Base-by-base conservation (phyloP, 1,284 basidiomycete genomes). In the Amylostereum areolatum region DNA sequence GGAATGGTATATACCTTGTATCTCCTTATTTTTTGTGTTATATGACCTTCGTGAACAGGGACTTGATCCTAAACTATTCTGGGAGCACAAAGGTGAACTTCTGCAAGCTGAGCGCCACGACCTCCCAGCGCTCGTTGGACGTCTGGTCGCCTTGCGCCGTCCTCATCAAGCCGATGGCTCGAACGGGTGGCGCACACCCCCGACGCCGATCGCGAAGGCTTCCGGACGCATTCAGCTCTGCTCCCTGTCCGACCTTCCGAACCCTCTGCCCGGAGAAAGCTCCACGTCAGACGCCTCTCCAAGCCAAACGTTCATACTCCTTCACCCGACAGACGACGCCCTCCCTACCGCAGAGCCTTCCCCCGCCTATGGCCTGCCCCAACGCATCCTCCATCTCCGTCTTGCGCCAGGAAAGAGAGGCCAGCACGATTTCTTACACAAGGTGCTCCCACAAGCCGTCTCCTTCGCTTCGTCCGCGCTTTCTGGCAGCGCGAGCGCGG, bases 51-150 rank as follows among this genome's bases (percentile, higher is more conserved):
- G 32, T 6, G 29, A 34, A 2, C 57, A 85, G 77, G 89, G 89
- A 1, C 67, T 94, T 48, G 87, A 83, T 0, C 89, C 92, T 0
- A 58, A 67, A 7, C 52, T 84, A 9, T 94, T 87, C 60, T 95
- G 92, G 92, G 56, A 58, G 32, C 65, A 89, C 57, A 68, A 68
- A 25, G 58, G 68, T 1, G 53, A 57, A 10, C 68, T 94, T n/a
- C 64, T 92, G 10, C 42, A 59, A 0, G 64, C 66, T 5, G 54
- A 60, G 4, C 71, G 84, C n/a, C 58, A 65, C 0, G 70, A 73
- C 0, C 69, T 91, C 5, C 69, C 74, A 6, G 59, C 59, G 4
- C 49, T 83, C 2, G 71, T 92, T 9, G 59, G 61, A 2, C 57
- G 58, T 0, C 56, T 90, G 5, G 67, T 83, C 5, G 18, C 18